A percentile compares a stretch with the other conserved stretches of the same genome.
Evolutionary conservation across 2,329 filamentous ascomycete species (phyloP).

Genomic region (Penicillium sp.): DNA sequence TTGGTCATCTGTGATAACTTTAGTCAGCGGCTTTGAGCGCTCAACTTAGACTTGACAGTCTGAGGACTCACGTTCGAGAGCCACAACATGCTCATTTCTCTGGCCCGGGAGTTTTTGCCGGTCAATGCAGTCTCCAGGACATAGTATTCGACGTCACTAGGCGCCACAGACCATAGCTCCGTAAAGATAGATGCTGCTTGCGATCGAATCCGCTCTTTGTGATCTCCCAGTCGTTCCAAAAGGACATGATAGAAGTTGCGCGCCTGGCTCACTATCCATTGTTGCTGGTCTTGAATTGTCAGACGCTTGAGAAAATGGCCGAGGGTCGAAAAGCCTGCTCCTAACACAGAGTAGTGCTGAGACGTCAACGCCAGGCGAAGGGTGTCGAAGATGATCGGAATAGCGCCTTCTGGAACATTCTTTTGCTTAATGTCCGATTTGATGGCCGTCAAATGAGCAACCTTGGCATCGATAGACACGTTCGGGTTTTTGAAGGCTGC

Average conservation of each 20-base stretch:
- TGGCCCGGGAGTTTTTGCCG: constrained; percentile 75
- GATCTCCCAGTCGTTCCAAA: constrained; percentile 79
- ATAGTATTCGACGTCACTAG: constrained; percentile 69
- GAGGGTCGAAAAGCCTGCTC: constrained; percentile 79
- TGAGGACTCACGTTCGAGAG: constrained; percentile 58
- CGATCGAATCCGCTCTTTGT: constrained; percentile 74
- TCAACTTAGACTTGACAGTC: neutral
- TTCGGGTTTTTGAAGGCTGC: constrained; percentile 56
- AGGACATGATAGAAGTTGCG: constrained; percentile 67
- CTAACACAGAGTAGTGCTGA: constrained; percentile 69
- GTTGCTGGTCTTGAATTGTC: constrained; percentile 74
- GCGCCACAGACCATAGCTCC: constrained; percentile 67
- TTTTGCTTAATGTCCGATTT: constrained; percentile 91
- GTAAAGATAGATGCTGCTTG: constrained; percentile 69
- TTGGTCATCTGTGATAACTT: constrained; percentile 61
- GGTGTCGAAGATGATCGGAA: constrained; percentile 73
- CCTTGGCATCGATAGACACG: constrained; percentile 62
- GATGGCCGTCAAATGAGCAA: constrained; percentile 63
- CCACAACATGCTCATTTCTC: constrained; percentile 81
- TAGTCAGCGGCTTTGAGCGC: constrained; percentile 6
- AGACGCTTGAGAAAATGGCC: constrained; percentile 82
- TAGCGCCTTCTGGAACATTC: constrained; percentile 69
- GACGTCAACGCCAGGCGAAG: constrained; percentile 68
- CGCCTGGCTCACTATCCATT: constrained; percentile 62
- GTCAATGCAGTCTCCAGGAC: constrained; percentile 72